Evolutionary conservation across 2,329 filamentous ascomycete genomes (phyloP), one percentile per base, ranked within the genome.

Genomic region (Cordyceps militaris): DNA sequence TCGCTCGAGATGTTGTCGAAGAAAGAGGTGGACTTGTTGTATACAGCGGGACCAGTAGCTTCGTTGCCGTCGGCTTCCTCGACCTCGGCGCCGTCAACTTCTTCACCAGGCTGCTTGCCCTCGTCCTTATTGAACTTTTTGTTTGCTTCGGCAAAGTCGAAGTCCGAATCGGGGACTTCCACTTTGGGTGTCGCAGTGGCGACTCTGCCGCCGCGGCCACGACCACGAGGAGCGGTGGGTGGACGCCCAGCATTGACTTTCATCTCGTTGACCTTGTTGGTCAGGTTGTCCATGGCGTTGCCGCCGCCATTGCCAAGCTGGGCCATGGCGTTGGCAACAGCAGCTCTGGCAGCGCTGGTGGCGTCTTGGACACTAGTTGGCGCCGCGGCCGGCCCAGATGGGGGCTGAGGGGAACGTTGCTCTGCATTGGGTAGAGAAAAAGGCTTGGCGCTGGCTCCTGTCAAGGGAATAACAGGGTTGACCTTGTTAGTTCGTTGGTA

Each of bases 1-100:
- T 99, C 94, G 63, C 90, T 96, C 1, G 91, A 96, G 63, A 99
- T 97, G 72, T 99, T 97, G 74, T 99, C 94, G 69, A 99, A 99
- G 79, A 99, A 99, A 1, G 91, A 96, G 3, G 77, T 85, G 5
- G 86, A 81, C 74, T 91, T 96, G 77, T 97, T 93, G 75, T 99
- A 99, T 0, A 84, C 78, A 13, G 72, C 63, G 14, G 77, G 74
- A 11, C 13, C 24, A 7, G 77, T 76, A 19, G 73, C 67, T 13
- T 78, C 73, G 1, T 78, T 72, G 14, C 73, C 69, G 38, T 78
- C 73, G 2, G 66, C 66, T 11, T 70, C 70, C 24, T 79, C 71
- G 0, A 70, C 62, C 9, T 65, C 64, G 11, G 69, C 61, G 7
- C 72, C 74, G 32, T 75, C 75, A 0, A 77, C 69, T 3, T 74